A percentile compares a stretch with the other conserved stretches of the same genome.
Evolutionary conservation across 2,329 filamentous ascomycete genomes (phyloP).

Genomic region (Cercospora zeae-maydis): DNA sequence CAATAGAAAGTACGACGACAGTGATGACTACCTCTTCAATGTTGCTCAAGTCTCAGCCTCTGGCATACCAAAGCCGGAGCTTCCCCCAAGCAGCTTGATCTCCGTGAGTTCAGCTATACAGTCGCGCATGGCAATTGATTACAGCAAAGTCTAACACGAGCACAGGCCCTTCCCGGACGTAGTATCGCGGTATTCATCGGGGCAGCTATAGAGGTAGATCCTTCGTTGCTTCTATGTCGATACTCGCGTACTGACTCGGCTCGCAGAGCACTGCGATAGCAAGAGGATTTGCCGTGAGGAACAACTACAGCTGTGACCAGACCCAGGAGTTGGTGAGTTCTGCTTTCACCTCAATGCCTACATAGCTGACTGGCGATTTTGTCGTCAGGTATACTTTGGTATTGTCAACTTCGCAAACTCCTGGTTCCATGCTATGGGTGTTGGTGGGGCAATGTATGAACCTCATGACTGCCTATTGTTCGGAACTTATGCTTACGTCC

Average conservation of each 20-base stretch:
- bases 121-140: neutral
- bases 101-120: conserved; percentile 17
- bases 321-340: conserved; percentile 57
- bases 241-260: neutral
- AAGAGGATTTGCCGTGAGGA: conserved; percentile 59
- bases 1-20: conserved; percentile 49
- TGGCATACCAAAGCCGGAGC: conserved; percentile 51
- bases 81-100: conserved; percentile 50
- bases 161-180: conserved; percentile 49
- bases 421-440: conserved; percentile 63
- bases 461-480: neutral
- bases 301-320: conserved; percentile 61
- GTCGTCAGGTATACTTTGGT: conserved; percentile 51
- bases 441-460: conserved; percentile 58
- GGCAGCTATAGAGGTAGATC: conserved; percentile 50
- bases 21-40: conserved; percentile 52
- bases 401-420: conserved; percentile 50
- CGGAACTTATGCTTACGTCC: neutral
- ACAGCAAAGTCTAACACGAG: neutral
- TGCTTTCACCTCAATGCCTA: neutral
- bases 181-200: conserved; percentile 61
- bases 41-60: conserved; percentile 57
- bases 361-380: neutral
- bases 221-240: too few relatives aligned
- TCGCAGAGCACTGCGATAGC: conserved; percentile 49